Percentiles rank a stretch among this genome's conserved stretches.
Conservation (phyloP, 2,329 filamentous ascomycete genomes). For the Aspergillus pseudoviridinutans region DNA sequence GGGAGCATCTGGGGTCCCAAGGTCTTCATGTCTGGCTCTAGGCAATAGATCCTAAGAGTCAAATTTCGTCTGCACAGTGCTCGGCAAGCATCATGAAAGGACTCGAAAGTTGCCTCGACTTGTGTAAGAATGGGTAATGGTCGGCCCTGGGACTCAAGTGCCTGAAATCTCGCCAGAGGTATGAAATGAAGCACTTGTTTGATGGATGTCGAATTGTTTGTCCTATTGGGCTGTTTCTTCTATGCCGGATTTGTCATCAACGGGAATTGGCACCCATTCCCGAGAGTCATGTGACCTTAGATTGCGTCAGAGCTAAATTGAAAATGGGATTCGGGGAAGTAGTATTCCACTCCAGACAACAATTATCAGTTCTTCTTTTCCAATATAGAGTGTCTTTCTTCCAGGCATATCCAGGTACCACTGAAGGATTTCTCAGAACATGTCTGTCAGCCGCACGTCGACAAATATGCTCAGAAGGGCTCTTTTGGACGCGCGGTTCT, state of each 20-base stretch:
- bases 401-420: constrained; percentile 1
- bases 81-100: constrained; percentile 14
- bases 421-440: constrained; percentile 12
- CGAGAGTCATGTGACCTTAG: constrained; percentile 20
- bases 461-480: constrained; percentile 30
- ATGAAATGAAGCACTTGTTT: background rate
- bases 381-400: background rate
- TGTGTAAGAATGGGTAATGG: too few species aligned
- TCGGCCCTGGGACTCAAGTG: too few species aligned
- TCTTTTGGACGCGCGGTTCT: constrained; percentile 21
- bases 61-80: constrained; percentile 17
- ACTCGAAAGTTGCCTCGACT: background rate
- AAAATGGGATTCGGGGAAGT: constrained; percentile 7
- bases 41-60: background rate
- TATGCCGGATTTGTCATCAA: constrained; percentile 26
- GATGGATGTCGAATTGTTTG: constrained; percentile 14
- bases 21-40: too few species aligned
- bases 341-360: constrained; percentile 1
- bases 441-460: constrained; percentile 32
- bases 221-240: constrained; percentile 19
- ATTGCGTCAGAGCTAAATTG: constrained; percentile 31
- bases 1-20: constrained; percentile 15
- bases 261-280: background rate
- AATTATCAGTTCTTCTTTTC: background rate
- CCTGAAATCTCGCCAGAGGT: background rate